Percentiles rank a stretch among this genome's conserved stretches.
Evolutionary conservation across 73 alveolate species (phyloP).

Genomic region (Symbiodinium natans): DNA sequence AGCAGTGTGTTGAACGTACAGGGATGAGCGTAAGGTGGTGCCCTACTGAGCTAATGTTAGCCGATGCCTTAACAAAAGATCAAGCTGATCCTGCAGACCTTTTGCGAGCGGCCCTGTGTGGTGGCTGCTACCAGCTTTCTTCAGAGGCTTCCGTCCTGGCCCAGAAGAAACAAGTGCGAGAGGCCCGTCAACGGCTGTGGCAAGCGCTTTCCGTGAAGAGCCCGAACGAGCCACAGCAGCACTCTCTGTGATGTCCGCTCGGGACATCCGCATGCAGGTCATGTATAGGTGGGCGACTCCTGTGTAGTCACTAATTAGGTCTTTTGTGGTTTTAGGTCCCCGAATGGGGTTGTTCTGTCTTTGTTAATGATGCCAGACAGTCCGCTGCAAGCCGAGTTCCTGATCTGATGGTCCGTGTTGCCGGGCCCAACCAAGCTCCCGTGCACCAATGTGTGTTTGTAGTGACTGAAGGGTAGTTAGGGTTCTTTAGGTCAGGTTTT

Average conservation of each 20-base stretch:
- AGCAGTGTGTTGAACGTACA: neutral
- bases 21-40: conserved; percentile 1
- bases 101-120: neutral
- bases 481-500: too few species aligned
- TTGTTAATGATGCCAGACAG: too few species aligned
- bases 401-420: too few species aligned
- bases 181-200: neutral
- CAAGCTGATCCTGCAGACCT: conserved; percentile 35
- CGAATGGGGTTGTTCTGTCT: neutral
- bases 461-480: too few species aligned
- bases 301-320: too few species aligned
- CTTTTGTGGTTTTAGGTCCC: neutral
- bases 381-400: too few species aligned
- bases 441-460: too few species aligned
- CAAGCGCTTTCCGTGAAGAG: neutral
- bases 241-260: too few species aligned
- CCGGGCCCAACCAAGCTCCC: too few species aligned
- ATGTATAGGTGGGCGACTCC: too few species aligned
- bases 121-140: neutral
- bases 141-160: conserved; percentile 19
- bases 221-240: too few species aligned
- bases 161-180: neutral
- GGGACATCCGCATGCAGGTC: too few species aligned
- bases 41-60: conserved; percentile 17
- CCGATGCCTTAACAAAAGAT: conserved; percentile 34